Evolutionary conservation across 768 basidiomycete species (phyloP).

Genomic region (Auriculariales sp.): DNA sequence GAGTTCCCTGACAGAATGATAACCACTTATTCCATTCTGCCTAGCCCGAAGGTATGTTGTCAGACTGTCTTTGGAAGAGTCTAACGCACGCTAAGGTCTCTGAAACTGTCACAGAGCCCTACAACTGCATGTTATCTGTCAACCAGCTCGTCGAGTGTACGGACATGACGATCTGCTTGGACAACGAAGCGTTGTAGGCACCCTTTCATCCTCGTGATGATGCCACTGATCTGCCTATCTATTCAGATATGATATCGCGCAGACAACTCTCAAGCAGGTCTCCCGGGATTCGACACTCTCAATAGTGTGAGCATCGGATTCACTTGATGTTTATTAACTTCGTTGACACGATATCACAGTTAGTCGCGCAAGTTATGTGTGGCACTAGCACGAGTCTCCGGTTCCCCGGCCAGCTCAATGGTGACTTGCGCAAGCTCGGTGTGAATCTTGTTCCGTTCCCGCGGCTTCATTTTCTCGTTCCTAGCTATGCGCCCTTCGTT

Average conservation of each 20-base stretch:
- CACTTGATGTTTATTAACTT: too few relatives aligned
- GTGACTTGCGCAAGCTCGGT: slow-evolving; percentile 21
- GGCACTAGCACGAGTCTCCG: slow-evolving; percentile 24
- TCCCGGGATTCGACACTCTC: slow-evolving; percentile 7
- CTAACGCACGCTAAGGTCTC: too few relatives aligned
- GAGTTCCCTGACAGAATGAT: slow-evolving; percentile 13
- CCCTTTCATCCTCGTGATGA: too few relatives aligned
- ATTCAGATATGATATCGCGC: slow-evolving; percentile 9
- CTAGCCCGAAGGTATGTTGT: slow-evolving; percentile 15
- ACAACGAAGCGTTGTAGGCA: slow-evolving; percentile 14
- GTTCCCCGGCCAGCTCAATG: slow-evolving; percentile 20
- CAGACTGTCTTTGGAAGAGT: too few relatives aligned
- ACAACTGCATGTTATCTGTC: slow-evolving; percentile 17
- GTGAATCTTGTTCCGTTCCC: slow-evolving; percentile 35
- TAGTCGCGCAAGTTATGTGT: slow-evolving; percentile 24
- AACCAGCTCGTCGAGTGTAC: slow-evolving; percentile 20
- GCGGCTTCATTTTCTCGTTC: slow-evolving; percentile 91
- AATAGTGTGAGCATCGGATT: too few relatives aligned
- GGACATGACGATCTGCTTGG: slow-evolving; percentile 16
- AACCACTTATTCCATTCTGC: slow-evolving; percentile 18
- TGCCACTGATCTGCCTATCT: too few relatives aligned
- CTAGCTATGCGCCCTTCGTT: slow-evolving; percentile 84
- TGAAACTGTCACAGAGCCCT: slow-evolving; percentile 18
- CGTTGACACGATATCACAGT: too few relatives aligned
- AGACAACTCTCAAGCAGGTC: slow-evolving; percentile 7